Base-by-base conservation (phyloP, 768 basidiomycete species). In the Trametopsis cervina region DNA sequence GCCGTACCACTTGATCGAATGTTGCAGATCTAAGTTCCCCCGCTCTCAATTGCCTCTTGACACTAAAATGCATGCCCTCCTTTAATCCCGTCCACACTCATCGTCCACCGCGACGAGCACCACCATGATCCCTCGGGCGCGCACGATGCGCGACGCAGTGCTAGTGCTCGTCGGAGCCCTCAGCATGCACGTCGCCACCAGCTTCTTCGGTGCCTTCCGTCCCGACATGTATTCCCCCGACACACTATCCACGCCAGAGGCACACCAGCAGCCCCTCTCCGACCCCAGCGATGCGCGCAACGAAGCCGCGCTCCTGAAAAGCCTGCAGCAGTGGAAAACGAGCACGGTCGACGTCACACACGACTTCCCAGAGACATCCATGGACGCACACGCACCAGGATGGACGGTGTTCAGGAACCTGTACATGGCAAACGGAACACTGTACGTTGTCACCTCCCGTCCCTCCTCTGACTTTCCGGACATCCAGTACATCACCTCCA, bases 401-500 rank as follows among this genome's bases (percentile, higher is more conserved):
- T 93, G 90, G 89, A 91, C 91, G 0, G 66, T 91, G 25, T 89
- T 89, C 63, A 75, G 75, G 22, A 82, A 91, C 61, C 61, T 94
- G 3, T 94, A 94, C 74, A 75, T 91, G 80, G 77, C 81, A 40
- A 85, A 90, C 53, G 87, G 86, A 6, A 90, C 89, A 0, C 73
- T 91, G 40, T 81, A 76, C 64, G 75, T 92, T 58, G 70, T 91
- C 47, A 73, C 81, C 4, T 60, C 67, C 9, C 67, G 73, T 11
- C 64, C 66, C 21, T 64, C 64, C 1, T 60, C 61, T 18, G 57
- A 61, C 11, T 78, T 78, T 49, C 81, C 81, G 7, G 64, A 67
- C 4, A 60, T 66, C 49, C 59, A 66, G 22, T 62, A 78, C 61
- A 85, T 90, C 70, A 84, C 75, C 0, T 88, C 85, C 45, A 81